Evolutionary conservation across 305 asterid species (phyloP), one percentile per base, ranked within the genome.

Genomic region (Lippia alba): DNA sequence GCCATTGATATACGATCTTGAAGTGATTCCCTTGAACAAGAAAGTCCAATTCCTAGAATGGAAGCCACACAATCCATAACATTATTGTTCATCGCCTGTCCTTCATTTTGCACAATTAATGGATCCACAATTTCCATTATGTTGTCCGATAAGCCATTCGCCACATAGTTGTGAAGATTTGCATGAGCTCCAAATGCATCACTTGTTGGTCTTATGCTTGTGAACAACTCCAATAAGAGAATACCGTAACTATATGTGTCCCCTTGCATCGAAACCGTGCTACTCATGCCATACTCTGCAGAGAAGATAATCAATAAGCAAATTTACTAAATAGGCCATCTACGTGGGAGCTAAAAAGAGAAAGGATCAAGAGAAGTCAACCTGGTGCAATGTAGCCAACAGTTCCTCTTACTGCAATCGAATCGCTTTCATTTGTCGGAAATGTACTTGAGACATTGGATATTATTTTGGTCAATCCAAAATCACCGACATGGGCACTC

Each of bases 241-340:
- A 79, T 75, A 48, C 78, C 73, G 10, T 11, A 79, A 32, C 74
- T 53, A 33, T 67, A 75, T 12, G 69, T 59, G 8, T 71, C 73
- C 18, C 78, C 83, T 51, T 71, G 39, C 5, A 57, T 41, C 1
- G 80, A 71, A 64, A 36, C 41, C 41, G 41, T 36, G 6, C 8
- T 8, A 36, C 6, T 36, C 76, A 75, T 58, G 10, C 70, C 78
- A 33, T 74, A 71, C 55, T 79, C 83, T 74, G 71, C 14, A n/a
- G 30, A 24, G 30, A 44, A 45, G 32, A 48, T 15, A 53, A 50
- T 50, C 70, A 49, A 49, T 33, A 8, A 1, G 10, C 2, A n/a
- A n/a, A 6, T 7, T 59, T 15, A 3, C 14, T 7, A 18, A 53
- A 8, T 16, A 6, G 14, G 30, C 2, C 10, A 44, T 11, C 12